These are phyloP conservation scores for Silene conica DNA, from an alignment of 148 eudicot genomes.

Conservation along the genomic window DNA sequence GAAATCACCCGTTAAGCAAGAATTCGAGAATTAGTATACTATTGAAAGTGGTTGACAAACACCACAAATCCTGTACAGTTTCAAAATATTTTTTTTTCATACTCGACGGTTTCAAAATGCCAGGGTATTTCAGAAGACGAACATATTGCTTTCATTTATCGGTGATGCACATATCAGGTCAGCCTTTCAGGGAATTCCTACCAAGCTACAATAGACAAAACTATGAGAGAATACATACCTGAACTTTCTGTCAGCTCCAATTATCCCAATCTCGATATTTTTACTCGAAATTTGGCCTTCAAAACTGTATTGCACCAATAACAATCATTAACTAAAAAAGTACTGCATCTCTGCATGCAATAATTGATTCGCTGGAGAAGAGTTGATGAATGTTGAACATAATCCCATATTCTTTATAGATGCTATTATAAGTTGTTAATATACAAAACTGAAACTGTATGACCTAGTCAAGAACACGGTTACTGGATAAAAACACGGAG, in stretches of 20 bases:
- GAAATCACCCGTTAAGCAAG: background rate
- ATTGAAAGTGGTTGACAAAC: background rate
- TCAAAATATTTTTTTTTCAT: too few species aligned
- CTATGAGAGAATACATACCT: slow-evolving; percentile 38
- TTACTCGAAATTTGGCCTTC: slow-evolving; percentile 91
- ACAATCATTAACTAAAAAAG: slow-evolving; percentile 1
- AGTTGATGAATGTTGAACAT: background rate
- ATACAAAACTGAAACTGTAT: background rate
- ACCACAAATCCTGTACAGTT: too few species aligned
- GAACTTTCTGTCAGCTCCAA: slow-evolving; percentile 66
- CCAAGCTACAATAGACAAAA: background rate
- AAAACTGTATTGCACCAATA: slow-evolving; percentile 40
- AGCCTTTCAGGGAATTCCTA: background rate
- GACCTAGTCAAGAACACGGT: background rate
- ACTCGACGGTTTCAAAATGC: too few species aligned
- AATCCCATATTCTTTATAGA: background rate
- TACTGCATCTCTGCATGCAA: background rate
- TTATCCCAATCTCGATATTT: slow-evolving; percentile 91
- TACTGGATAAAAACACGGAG: background rate
- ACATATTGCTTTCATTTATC: too few species aligned
- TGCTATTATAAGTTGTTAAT: too few species aligned
- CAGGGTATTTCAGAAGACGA: too few species aligned
- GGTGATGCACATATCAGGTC: background rate
- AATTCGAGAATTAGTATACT: background rate
- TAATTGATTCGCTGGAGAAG: background rate